A percentile compares a stretch with the other conserved stretches of the same genome.
Conservation (phyloP, 2,329 filamentous ascomycete species). For the Paecilomyces sp. region DNA sequence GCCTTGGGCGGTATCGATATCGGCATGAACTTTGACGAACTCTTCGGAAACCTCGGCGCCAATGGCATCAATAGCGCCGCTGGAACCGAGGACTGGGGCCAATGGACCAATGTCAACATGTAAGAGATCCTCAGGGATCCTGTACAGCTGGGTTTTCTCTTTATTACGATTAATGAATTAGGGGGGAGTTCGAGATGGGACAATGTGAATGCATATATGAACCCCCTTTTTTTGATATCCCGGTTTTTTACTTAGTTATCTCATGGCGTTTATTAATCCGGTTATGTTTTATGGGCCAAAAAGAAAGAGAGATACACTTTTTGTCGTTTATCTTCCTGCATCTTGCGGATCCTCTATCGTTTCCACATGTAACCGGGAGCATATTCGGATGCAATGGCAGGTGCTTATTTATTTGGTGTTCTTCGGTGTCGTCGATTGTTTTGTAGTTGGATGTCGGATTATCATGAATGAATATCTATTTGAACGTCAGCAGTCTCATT, state of each 20-base stretch:
- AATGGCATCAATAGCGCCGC: constrained; percentile 16
- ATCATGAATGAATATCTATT: not conserved
- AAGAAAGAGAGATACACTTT: not conserved
- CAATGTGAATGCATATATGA: not conserved
- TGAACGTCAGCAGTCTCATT: too few species aligned
- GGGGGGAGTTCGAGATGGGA: not conserved
- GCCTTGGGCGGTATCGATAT: constrained; percentile 17
- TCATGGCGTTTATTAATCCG: not conserved
- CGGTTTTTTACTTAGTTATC: not conserved
- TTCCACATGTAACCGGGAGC: not conserved
- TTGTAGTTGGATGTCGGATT: not conserved
- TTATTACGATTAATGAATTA: not conserved
- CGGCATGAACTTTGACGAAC: constrained; percentile 31
- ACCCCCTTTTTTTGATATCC: not conserved
- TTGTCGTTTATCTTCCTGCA: not conserved
- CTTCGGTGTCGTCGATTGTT: not conserved
- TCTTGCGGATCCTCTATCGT: not conserved
- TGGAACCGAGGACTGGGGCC: constrained; percentile 30
- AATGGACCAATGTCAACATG: constrained; percentile 29
- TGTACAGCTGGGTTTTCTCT: not conserved
- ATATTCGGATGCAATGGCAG: not conserved
- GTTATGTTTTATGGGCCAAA: not conserved
- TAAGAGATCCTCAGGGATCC: constrained; percentile 6
- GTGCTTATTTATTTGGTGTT: not conserved
- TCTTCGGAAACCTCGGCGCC: constrained; percentile 30